These are phyloP conservation scores for Hypholoma sublateritium DNA, from an alignment of 768 basidiomycete genomes.

Conservation along the genomic window DNA sequence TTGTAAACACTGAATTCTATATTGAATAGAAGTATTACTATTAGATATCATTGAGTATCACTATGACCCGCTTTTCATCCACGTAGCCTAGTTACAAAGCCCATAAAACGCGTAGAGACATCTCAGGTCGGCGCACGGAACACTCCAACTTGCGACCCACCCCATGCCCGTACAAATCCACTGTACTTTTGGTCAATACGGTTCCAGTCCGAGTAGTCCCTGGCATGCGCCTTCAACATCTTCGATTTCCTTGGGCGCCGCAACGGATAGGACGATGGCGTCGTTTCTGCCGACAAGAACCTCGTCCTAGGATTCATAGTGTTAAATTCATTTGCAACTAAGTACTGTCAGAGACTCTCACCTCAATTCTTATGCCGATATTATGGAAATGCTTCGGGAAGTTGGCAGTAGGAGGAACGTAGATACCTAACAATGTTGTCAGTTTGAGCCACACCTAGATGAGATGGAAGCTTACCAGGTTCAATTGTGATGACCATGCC, in stretches of 20 bases:
- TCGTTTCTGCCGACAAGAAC: conserved; percentile 66
- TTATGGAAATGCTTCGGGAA: conserved; percentile 92
- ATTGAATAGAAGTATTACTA: too few relatives aligned
- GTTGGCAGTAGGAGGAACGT: conserved; percentile 75
- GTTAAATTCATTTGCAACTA: background rate
- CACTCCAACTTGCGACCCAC: too few relatives aligned
- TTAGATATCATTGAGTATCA: too few relatives aligned
- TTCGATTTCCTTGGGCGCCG: conserved; percentile 82
- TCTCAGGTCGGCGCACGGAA: too few relatives aligned
- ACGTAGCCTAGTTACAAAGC: too few relatives aligned
- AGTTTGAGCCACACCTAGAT: background rate
- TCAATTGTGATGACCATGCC: conserved; percentile 96
- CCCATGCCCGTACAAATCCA: too few relatives aligned
- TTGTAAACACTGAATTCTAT: too few relatives aligned
- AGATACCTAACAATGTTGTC: conserved; percentile 54
- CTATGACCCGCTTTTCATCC: too few relatives aligned
- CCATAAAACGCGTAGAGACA: too few relatives aligned
- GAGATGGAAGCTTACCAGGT: conserved; percentile 50
- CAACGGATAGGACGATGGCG: conserved; percentile 61
- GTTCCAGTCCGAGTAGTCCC: conserved; percentile 63
- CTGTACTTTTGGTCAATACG: conserved; percentile 27
- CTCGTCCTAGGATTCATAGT: conserved; percentile 53
- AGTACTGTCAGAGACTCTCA: conserved; percentile 19
- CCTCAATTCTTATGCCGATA: conserved; percentile 91
- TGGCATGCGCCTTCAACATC: conserved; percentile 84